Conservation (phyloP, 257 asterid species). For the Petunia axillaris region DNA sequence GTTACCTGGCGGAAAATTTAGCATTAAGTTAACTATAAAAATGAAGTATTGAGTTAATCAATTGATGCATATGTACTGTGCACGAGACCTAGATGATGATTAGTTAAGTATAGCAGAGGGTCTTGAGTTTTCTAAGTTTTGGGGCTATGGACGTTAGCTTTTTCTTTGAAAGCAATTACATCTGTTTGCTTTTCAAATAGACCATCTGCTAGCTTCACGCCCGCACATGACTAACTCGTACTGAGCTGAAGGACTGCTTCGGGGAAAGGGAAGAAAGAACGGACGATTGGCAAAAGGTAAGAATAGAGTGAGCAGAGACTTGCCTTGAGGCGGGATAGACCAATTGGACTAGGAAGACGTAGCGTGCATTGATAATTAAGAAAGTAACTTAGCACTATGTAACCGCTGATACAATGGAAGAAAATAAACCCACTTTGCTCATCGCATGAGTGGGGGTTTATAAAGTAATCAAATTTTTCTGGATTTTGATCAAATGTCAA, state of each 20-base stretch:
- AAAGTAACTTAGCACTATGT: not conserved
- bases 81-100: not conserved
- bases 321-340: not conserved
- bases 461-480: not conserved
- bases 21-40: not conserved
- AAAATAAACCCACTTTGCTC: not conserved
- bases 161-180: not conserved
- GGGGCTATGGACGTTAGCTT: not conserved
- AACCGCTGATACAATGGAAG: not conserved
- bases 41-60: not conserved
- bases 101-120: not conserved
- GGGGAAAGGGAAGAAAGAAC: not conserved
- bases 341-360: not conserved
- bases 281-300: not conserved
- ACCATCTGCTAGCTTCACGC: not conserved
- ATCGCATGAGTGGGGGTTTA: not conserved
- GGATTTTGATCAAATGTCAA: not conserved
- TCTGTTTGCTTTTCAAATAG: not conserved
- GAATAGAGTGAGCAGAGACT: not conserved
- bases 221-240: not conserved
- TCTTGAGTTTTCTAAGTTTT: not conserved
- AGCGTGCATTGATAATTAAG: conserved; percentile 11
- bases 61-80: not conserved
- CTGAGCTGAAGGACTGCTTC: not conserved
- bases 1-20: no score